Evolutionary conservation across 169 alveolate genomes (phyloP), one percentile per base, ranked within the genome.

Genomic region (Cryptosporidium andersoni): DNA sequence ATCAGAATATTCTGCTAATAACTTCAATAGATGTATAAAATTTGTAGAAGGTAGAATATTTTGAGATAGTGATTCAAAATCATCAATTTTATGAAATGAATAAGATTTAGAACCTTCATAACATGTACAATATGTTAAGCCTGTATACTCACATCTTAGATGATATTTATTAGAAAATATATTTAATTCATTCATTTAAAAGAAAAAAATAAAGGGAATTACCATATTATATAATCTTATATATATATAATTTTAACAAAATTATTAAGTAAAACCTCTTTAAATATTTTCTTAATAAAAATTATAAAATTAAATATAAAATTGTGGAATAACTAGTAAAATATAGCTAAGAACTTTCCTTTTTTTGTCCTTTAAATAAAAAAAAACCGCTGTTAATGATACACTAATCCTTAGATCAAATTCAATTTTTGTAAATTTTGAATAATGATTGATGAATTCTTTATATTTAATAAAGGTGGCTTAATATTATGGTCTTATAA

Each of bases 41-140:
- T 74, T 48, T 4, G 85, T 40, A 12, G 85, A 74, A 34, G 66
- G 85, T 39, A 74, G 11, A 14, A 74, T 48, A 3, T 45, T 34
- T 7, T 60, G 62, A 55, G 43, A 74, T 68, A 74, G 55, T 16
- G 66, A 74, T 5, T 74, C 60, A 39, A 74, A 36, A 34, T 74
- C 74, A 12, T 25, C 16, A 58, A 58, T 51, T 45, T 63, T 63
- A 2, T 55, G 37, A 16, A 45, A 74, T 34, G 55, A 48, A 74
- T 58, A 74, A 9, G 9, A 43, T 8, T 12, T 14, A 14, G 34
- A 48, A 43, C 85, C 85, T 4, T 60, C 45, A 43, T 52, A 16
- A 58, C 85, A 74, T 37, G 85, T 74, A 16, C 85, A 74, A 74
- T 74, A 74, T 25, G 85, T 56, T 43, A 74, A 16, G 14, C 36